These are phyloP conservation scores for Phyllosticta citriasiana DNA, from an alignment of 2,329 filamentous ascomycete species.

Conservation along the genomic window DNA sequence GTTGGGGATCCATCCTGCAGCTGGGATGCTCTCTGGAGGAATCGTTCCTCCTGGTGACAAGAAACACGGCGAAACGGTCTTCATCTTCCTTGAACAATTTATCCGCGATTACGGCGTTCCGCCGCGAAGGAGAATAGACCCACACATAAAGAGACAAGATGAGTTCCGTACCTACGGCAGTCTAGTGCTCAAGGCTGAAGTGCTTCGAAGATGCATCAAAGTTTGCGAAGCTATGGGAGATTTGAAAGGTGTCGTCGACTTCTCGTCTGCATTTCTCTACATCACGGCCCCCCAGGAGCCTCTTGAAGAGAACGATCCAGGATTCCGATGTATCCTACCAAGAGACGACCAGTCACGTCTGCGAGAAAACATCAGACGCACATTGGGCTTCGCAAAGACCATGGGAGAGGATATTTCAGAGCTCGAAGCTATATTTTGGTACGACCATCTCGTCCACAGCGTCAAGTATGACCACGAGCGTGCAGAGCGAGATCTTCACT, in stretches of 20 bases:
- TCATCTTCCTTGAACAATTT: slow-evolving; percentile 28
- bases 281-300: slow-evolving; percentile 74
- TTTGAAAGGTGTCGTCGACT: slow-evolving; percentile 78
- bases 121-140: slow-evolving; percentile 17
- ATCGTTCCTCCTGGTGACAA: slow-evolving; percentile 21
- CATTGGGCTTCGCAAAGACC: slow-evolving; percentile 64
- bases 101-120: slow-evolving; percentile 35
- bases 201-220: slow-evolving; percentile 81
- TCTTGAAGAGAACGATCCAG: slow-evolving; percentile 36
- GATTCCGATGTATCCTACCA: slow-evolving; percentile 39
- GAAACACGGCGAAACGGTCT: slow-evolving; percentile 3
- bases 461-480: slow-evolving; percentile 11
- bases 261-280: slow-evolving; percentile 73
- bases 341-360: slow-evolving; percentile 78
- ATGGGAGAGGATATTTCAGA: slow-evolving; percentile 53
- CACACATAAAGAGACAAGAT: not conserved
- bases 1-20: slow-evolving; percentile 87
- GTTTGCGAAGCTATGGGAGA: slow-evolving; percentile 91
- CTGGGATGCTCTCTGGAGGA: slow-evolving; percentile 59
- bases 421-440: slow-evolving; percentile 83
- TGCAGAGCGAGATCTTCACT: slow-evolving; percentile 12
- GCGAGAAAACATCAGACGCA: slow-evolving; percentile 77
- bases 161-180: slow-evolving; percentile 57
- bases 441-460: slow-evolving; percentile 78
- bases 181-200: slow-evolving; percentile 69